Base-by-base conservation (phyloP, 495 filamentous ascomycete genomes). In the Paragyromitra xinjiangensis region DNA sequence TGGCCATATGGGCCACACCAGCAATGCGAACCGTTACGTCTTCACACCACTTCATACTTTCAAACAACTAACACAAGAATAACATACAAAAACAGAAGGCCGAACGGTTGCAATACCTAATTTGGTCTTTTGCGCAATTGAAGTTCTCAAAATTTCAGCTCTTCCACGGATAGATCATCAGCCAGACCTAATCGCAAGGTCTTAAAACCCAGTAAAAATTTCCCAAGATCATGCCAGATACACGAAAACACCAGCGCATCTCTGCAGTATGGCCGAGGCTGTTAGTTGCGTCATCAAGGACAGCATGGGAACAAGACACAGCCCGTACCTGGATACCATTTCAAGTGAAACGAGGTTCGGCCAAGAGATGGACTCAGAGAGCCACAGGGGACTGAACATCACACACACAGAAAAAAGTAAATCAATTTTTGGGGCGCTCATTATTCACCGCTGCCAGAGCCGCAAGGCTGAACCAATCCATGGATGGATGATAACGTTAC, bases 11-110 rank as follows among this genome's bases (percentile, higher is more conserved):
- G 11, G 44, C 45, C 67, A 44, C 59, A 64, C 45, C 44, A 53
- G 48, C 44, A 11, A 24, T 56, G 9, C 40, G 26, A 40, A 69
- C 40, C 22, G 34, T 53, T 29, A 45, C 22, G 50, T 42, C 64
- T 55, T 9, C 55, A 51, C 56, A 69, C 64, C 55, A 75, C 64
- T 62, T 61, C 71, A 69, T 9, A 29, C 39, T 45, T 24, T 3
- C 11, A 69, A 62, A 67, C 50, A 59, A 51, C 61, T 58, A 29
- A 14, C 50, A 44, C 37, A 39, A 29, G 14, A 71, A 58, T 11
- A 42, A 9, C 8, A 64, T 14, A 56, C 69, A 3, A 58, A 55
- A 58, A 9, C 16, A 58, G 39, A 55, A 68, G 24, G 24, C 29
- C 40, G 6, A 59, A 50, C 64, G 55, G 64, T 29, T 62, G 16